Conservation (phyloP, 116 monocot genomes). For the Thalassia testudinum region DNA sequence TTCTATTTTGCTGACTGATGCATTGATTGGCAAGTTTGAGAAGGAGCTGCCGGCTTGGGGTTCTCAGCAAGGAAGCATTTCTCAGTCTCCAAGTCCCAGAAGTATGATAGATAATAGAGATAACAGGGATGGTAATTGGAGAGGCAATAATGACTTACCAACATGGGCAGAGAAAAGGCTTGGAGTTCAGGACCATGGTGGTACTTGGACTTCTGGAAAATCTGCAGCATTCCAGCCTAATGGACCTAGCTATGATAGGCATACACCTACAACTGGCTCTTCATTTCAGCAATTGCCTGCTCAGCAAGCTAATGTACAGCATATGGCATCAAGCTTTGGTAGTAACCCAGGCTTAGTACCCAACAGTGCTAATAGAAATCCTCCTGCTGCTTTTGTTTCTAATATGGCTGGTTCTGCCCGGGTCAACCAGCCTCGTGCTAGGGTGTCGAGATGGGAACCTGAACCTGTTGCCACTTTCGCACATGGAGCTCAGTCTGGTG, state of each 20-base stretch:
- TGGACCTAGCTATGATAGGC: conserved; percentile 12
- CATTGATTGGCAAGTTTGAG: conserved; percentile 59
- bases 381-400: neutral
- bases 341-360: too few relatives aligned
- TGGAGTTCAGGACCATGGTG: neutral
- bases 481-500: neutral
- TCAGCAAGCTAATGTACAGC: neutral
- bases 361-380: neutral
- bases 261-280: neutral
- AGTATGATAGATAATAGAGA: neutral
- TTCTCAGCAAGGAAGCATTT: conserved; percentile 8
- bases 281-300: neutral
- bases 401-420: conserved; percentile 3
- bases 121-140: neutral
- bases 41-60: conserved; percentile 25
- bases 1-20: conserved; percentile 71
- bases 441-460: too few relatives aligned
- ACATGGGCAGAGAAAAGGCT: conserved; percentile 1
- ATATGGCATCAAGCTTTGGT: neutral
- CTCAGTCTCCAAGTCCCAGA: conserved; percentile 10
- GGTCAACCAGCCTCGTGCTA: neutral
- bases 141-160: neutral
- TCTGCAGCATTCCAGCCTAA: conserved; percentile 3
- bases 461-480: neutral
- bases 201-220: conserved; percentile 20